These are phyloP conservation scores for Stromatinia cepivora DNA, from an alignment of 2,329 filamentous ascomycete species.

Conservation along the genomic window DNA sequence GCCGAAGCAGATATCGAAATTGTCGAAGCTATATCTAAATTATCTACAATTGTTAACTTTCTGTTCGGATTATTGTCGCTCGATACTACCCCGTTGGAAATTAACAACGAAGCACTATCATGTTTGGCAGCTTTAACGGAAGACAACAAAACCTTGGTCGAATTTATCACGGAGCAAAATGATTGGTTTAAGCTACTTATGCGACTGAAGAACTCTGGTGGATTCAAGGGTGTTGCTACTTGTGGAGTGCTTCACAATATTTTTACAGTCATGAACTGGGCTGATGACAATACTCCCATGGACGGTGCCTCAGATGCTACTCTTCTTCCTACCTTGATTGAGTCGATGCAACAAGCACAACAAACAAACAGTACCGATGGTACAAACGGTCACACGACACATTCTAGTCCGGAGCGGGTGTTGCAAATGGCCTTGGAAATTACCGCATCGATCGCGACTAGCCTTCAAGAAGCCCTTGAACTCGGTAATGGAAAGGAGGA, in stretches of 20 bases:
- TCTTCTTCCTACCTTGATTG: constrained; percentile 49
- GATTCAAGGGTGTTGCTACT: constrained; percentile 54
- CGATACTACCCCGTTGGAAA: constrained; percentile 43
- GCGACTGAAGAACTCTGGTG: constrained; percentile 50
- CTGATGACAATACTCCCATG: constrained; percentile 51
- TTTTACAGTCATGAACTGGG: constrained; percentile 55
- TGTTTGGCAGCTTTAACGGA: constrained; percentile 61
- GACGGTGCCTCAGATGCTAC: constrained; percentile 52
- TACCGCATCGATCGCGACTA: constrained; percentile 63
- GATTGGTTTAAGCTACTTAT: constrained; percentile 53
- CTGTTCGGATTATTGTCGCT: constrained; percentile 54
- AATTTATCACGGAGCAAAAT: constrained; percentile 54
- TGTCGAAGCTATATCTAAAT: constrained; percentile 53
- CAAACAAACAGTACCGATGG: neutral
- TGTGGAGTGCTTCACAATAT: constrained; percentile 65
- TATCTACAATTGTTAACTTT: constrained; percentile 52
- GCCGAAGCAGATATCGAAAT: constrained; percentile 63
- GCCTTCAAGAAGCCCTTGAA: constrained; percentile 53
- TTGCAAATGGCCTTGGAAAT: constrained; percentile 57
- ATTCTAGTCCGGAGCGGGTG: constrained; percentile 38
- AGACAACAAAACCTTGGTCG: constrained; percentile 56
- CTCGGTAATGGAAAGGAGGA: constrained; percentile 46
- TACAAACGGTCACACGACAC: constrained; percentile 26
- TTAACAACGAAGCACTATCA: constrained; percentile 50
- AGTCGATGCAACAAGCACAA: constrained; percentile 36